phyloP scores from a whole-genome alignment of 306 rosid species.

The Arachis hypogaea region DNA sequence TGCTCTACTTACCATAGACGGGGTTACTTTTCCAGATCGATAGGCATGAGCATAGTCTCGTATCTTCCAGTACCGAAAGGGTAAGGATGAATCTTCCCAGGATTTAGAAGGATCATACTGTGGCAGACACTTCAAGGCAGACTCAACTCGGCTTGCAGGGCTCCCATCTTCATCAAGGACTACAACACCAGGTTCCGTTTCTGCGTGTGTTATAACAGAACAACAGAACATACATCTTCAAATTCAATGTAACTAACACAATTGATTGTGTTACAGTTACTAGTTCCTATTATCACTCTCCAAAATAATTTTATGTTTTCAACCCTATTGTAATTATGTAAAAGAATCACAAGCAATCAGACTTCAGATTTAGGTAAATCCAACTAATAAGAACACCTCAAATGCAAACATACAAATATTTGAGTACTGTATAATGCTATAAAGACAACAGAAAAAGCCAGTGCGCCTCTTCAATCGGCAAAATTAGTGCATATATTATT shows the following conservation, averaged over 20 bases:
- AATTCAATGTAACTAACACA: constrained; percentile 33
- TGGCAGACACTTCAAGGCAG: constrained; percentile 81
- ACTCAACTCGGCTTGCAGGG: constrained; percentile 71
- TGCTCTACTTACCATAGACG: constrained; percentile 62
- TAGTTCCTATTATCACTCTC: constrained; percentile 24
- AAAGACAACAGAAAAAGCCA: background rate
- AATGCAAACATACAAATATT: background rate
- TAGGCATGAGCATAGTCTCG: constrained; percentile 94
- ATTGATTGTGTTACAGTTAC: constrained; percentile 4
- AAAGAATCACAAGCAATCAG: constrained; percentile 21
- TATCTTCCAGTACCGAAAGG: constrained; percentile 89
- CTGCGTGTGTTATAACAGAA: constrained; percentile 49
- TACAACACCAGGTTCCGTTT: constrained; percentile 64
- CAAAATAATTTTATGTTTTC: background rate
- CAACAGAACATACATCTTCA: constrained; percentile 12
- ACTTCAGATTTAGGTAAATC: constrained; percentile 14
- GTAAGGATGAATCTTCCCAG: constrained; percentile 44
- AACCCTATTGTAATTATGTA: constrained; percentile 19
- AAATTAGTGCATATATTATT: background rate
- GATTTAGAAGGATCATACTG: constrained; percentile 62
- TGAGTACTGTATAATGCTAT: background rate
- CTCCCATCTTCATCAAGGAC: constrained; percentile 71
- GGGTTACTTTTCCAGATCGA: constrained; percentile 70
- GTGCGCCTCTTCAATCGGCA: background rate
- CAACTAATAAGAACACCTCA: background rate